A percentile compares a stretch with the other conserved stretches of the same genome.
These are phyloP conservation scores for Amphicarpaea edgeworthii DNA, from an alignment of 306 rosid species.

Conservation along the genomic window DNA sequence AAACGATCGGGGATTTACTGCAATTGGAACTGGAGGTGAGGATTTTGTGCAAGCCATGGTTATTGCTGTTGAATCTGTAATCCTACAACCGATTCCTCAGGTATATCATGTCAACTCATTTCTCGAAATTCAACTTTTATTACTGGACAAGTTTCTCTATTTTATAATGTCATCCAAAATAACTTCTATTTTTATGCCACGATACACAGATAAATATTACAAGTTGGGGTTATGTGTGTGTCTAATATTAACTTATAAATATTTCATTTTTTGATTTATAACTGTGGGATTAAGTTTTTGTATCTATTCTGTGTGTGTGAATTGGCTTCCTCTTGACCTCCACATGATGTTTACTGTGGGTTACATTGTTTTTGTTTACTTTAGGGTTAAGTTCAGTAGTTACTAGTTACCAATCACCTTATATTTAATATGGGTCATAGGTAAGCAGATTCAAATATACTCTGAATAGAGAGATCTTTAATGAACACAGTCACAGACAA, in stretches of 20 bases:
- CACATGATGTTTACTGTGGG: not conserved
- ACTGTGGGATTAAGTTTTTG: not conserved
- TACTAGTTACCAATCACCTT: not conserved
- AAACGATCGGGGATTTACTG: conserved; percentile 79
- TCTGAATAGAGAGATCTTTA: not conserved
- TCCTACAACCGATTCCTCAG: conserved; percentile 76
- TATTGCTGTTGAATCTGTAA: conserved; percentile 75
- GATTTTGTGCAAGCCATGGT: conserved; percentile 90
- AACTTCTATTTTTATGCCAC: not conserved
- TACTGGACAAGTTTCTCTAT: conserved; percentile 22
- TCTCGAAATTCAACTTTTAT: not conserved
- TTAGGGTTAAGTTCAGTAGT: not conserved
- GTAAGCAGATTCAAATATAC: conserved; percentile 9
- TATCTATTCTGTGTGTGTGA: not conserved
- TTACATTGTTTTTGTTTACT: not conserved
- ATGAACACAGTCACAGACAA: not conserved
- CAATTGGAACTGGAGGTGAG: conserved; percentile 85
- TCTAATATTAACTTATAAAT: not conserved
- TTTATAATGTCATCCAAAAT: not conserved
- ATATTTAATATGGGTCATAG: not conserved
- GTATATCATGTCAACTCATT: conserved; percentile 37
- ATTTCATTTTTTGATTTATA: not conserved
- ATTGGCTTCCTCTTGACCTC: not conserved
- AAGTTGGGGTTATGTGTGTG: not conserved
- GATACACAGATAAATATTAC: not conserved